Conservation (phyloP, 352 stramenopile species). For the Detonula confervacea region DNA sequence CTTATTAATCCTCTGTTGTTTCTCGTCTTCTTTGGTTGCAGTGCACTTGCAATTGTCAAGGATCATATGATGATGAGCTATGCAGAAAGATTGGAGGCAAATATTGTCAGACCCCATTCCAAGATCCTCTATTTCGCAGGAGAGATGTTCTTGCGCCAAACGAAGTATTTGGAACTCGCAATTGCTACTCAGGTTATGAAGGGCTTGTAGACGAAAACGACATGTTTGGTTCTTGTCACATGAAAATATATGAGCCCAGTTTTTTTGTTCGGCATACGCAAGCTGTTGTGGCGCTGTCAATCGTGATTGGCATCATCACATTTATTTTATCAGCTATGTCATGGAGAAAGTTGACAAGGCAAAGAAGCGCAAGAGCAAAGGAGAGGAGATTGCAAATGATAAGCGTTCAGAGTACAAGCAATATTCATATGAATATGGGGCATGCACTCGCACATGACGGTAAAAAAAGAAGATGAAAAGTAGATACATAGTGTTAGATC, state of each 20-base stretch:
- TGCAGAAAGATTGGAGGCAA: slow-evolving; percentile 51
- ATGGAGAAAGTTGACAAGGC: slow-evolving; percentile 18
- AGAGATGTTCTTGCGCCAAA: slow-evolving; percentile 80
- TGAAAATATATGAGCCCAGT: slow-evolving; percentile 93
- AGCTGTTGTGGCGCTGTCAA: slow-evolving; percentile 25
- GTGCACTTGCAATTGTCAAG: slow-evolving; percentile 46
- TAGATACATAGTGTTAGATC: too few species aligned
- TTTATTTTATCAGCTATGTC: slow-evolving; percentile 15
- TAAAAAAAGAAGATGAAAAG: slow-evolving; percentile 32
- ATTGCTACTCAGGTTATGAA: slow-evolving; percentile 93
- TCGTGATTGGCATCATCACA: slow-evolving; percentile 20
- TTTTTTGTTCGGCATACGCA: slow-evolving; percentile 47
- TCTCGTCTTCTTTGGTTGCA: not conserved
- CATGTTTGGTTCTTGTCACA: slow-evolving; percentile 92
- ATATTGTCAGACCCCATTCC: slow-evolving; percentile 55
- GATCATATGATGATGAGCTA: slow-evolving; percentile 42
- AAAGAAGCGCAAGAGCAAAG: not conserved
- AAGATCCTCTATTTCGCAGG: slow-evolving; percentile 73
- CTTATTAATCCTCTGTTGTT: too few species aligned
- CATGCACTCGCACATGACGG: slow-evolving; percentile 31
- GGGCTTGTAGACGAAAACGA: slow-evolving; percentile 90
- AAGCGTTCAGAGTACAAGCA: not conserved
- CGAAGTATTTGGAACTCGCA: slow-evolving; percentile 91
- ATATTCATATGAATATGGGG: too few species aligned
- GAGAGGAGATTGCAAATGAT: not conserved